Conservation (phyloP, 2,329 filamentous ascomycete genomes). For the Diplocarpon mali region DNA sequence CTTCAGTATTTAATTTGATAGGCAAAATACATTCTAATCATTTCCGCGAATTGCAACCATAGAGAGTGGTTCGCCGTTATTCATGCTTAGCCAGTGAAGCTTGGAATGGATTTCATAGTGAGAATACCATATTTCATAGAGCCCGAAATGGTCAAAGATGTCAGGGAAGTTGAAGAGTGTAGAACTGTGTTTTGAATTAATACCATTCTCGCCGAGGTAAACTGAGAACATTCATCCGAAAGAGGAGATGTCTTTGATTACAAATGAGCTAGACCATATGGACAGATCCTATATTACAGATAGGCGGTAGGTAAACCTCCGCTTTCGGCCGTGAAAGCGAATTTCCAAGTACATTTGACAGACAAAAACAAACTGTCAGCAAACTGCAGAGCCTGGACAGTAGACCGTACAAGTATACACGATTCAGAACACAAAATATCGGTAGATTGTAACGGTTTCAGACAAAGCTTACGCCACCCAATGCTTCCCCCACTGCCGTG, state of each 20-base stretch:
- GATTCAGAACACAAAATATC: not conserved
- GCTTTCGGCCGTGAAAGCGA: constrained; percentile 1
- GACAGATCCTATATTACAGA: constrained; percentile 3
- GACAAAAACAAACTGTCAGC: not conserved
- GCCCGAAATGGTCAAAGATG: no score
- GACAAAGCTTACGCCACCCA: constrained; percentile 8
- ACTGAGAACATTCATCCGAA: not conserved
- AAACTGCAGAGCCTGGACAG: no score
- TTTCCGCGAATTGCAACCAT: no score
- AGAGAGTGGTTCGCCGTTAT: no score
- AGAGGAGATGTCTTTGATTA: constrained; percentile 8
- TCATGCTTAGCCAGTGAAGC: no score
- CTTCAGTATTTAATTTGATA: no score
- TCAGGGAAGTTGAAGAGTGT: no score
- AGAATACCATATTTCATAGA: no score
- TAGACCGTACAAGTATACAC: not conserved
- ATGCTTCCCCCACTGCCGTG: constrained; percentile 6
- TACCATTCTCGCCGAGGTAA: no score
- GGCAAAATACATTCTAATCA: no score
- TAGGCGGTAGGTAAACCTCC: constrained; percentile 1
- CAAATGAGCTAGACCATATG: not conserved
- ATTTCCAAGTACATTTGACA: not conserved
- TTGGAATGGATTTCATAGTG: no score
- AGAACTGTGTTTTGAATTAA: no score
- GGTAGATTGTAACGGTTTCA: not conserved